These are phyloP conservation scores for Globisporangium abappressorium DNA, from an alignment of 352 stramenopile species.

Conservation along the genomic window DNA sequence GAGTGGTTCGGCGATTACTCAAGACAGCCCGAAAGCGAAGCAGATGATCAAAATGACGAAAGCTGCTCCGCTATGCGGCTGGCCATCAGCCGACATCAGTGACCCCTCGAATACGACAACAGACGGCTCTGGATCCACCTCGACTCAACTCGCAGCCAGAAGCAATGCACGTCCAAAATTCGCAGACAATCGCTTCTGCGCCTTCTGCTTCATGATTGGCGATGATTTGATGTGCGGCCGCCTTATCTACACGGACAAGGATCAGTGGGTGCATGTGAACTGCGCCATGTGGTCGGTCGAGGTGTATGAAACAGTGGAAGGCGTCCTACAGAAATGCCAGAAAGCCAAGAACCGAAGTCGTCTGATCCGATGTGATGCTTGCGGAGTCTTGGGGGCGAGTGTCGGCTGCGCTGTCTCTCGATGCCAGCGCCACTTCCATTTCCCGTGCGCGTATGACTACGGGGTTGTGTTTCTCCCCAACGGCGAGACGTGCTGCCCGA, in stretches of 20 bases:
- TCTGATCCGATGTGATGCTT: conserved; percentile 90
- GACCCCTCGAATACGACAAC: background rate
- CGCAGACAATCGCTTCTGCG: conserved; percentile 72
- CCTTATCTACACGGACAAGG: conserved; percentile 75
- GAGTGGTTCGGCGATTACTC: background rate
- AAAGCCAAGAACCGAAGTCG: conserved; percentile 87
- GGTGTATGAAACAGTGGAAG: conserved; percentile 80
- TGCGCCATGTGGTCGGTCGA: conserved; percentile 93
- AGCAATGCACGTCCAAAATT: conserved; percentile 17
- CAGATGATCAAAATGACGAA: conserved; percentile 35
- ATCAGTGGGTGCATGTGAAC: conserved; percentile 91
- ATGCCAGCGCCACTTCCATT: conserved; percentile 92
- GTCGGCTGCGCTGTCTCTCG: conserved; percentile 87
- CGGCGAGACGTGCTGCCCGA: conserved; percentile 65
- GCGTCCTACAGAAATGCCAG: conserved; percentile 82
- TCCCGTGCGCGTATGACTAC: conserved; percentile 86
- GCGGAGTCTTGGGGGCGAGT: conserved; percentile 87
- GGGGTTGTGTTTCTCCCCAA: conserved; percentile 68
- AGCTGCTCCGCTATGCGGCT: conserved; percentile 37
- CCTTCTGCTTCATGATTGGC: conserved; percentile 79
- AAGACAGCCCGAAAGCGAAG: background rate
- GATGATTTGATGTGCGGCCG: conserved; percentile 71
- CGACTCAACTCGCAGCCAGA: background rate
- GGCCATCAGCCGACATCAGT: conserved; percentile 16
- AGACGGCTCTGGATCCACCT: background rate